Evolutionary conservation across 805 yeast species (phyloP).

Genomic region (Yarrowia porcina): DNA sequence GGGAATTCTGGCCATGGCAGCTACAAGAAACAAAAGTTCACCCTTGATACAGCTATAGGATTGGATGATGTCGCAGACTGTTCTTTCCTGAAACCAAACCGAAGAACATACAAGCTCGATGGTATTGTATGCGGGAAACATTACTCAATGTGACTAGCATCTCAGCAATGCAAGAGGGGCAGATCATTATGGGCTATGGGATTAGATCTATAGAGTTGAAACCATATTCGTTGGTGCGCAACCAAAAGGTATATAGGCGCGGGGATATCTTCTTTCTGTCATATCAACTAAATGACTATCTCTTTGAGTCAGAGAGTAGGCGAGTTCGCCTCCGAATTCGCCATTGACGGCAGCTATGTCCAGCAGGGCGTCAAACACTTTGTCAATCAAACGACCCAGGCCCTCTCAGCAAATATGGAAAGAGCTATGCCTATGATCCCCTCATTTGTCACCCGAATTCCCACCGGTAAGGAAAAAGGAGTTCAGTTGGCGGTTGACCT

Average conservation of each 20-base stretch:
- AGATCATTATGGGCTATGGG: neutral
- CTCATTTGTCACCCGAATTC: conserved; percentile 78
- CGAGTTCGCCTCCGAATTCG: conserved; percentile 18
- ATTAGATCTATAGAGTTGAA: neutral
- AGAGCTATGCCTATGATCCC: conserved; percentile 72
- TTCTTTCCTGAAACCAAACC: too few species aligned
- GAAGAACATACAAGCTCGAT: too few species aligned
- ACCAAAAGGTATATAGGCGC: conserved; percentile 16
- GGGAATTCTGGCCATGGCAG: too few species aligned
- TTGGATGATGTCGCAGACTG: too few species aligned
- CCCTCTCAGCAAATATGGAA: conserved; percentile 34
- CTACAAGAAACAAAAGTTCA: too few species aligned
- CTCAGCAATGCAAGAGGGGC: neutral
- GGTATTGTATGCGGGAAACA: too few species aligned
- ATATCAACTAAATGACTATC: neutral
- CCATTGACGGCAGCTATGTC: conserved; percentile 16
- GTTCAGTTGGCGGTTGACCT: conserved; percentile 84
- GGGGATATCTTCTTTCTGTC: neutral
- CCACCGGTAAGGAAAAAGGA: conserved; percentile 83
- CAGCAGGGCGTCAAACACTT: conserved; percentile 29
- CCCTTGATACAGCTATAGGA: too few species aligned
- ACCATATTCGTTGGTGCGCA: conserved; percentile 11
- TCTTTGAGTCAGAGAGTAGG: neutral
- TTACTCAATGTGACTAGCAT: neutral
- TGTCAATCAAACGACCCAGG: conserved; percentile 34